Percentiles rank a stretch among this genome's conserved stretches.
phyloP scores from a whole-genome alignment of 1,139 yeast genomes.

The Debaryomyces singareniensis region DNA sequence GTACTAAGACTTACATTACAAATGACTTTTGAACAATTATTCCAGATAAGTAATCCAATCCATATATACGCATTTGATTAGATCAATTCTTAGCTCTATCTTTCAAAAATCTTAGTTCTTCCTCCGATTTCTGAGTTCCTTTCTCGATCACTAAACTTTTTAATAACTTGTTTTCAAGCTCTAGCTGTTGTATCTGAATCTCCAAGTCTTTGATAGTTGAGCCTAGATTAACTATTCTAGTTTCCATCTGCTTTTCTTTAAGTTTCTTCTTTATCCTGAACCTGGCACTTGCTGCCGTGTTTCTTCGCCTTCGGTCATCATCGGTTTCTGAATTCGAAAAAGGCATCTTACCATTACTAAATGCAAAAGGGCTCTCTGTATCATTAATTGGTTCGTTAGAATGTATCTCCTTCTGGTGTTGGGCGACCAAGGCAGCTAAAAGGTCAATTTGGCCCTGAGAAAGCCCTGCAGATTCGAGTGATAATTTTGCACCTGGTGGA shows the following conservation, averaged over 20 bases:
- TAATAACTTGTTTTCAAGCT: conserved; percentile 55
- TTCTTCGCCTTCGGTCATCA: conserved; percentile 63
- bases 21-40: too few species aligned
- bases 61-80: too few species aligned
- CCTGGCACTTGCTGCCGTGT: conserved; percentile 78
- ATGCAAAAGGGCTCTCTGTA: neutral
- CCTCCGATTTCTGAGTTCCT: conserved; percentile 37
- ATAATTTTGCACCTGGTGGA: conserved; percentile 64
- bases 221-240: conserved; percentile 53
- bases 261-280: conserved; percentile 76
- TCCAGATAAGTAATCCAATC: too few species aligned
- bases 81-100: conserved; percentile 21
- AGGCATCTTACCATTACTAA: conserved; percentile 3
- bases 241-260: conserved; percentile 82
- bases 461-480: conserved; percentile 60
- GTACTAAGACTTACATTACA: too few species aligned
- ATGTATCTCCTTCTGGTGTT: conserved; percentile 38
- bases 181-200: conserved; percentile 50
- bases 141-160: conserved; percentile 71
- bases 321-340: conserved; percentile 23
- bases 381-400: conserved; percentile 1
- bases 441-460: conserved; percentile 65
- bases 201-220: conserved; percentile 59
- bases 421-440: conserved; percentile 65
- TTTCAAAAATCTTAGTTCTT: conserved; percentile 31